Percentiles rank a stretch among this genome's conserved stretches.
Evolutionary conservation across 305 asterid genomes (phyloP).

Genomic region (Ilex paraguariensis): DNA sequence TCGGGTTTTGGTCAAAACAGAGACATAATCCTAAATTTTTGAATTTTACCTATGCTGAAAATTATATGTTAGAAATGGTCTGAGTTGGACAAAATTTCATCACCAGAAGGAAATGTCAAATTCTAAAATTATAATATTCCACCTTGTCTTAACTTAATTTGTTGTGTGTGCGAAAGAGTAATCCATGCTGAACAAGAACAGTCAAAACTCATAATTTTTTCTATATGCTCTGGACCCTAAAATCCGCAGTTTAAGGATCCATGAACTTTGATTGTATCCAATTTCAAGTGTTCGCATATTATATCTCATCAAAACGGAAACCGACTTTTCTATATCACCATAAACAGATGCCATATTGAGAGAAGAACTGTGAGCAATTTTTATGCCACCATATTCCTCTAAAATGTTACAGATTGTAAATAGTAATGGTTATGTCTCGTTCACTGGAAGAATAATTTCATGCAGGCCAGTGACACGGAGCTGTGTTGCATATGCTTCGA

Average conservation of each 20-base stretch:
- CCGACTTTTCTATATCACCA: no score
- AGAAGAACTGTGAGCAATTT: no score
- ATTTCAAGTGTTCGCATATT: no score
- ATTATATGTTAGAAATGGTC: no score
- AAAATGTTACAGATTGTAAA: no score
- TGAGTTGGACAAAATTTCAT: not conserved
- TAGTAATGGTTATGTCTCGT: not conserved
- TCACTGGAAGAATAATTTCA: slow-evolving; percentile 7
- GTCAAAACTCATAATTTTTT: not conserved
- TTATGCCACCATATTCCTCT: no score
- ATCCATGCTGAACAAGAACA: not conserved
- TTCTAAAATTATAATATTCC: not conserved
- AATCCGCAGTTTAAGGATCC: not conserved
- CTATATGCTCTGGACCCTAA: not conserved
- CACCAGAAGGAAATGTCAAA: not conserved
- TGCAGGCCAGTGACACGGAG: slow-evolving; percentile 67
- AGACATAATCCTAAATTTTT: not conserved
- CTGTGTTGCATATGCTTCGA: slow-evolving; percentile 94
- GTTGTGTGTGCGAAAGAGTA: not conserved
- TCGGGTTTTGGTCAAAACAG: not conserved
- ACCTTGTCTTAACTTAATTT: not conserved
- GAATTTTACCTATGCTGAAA: not conserved
- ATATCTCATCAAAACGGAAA: no score
- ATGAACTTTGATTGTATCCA: no score
- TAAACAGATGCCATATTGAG: no score